These are phyloP conservation scores for Telfairia occidentalis DNA, from an alignment of 331 rosid genomes.

Conservation along the genomic window DNA sequence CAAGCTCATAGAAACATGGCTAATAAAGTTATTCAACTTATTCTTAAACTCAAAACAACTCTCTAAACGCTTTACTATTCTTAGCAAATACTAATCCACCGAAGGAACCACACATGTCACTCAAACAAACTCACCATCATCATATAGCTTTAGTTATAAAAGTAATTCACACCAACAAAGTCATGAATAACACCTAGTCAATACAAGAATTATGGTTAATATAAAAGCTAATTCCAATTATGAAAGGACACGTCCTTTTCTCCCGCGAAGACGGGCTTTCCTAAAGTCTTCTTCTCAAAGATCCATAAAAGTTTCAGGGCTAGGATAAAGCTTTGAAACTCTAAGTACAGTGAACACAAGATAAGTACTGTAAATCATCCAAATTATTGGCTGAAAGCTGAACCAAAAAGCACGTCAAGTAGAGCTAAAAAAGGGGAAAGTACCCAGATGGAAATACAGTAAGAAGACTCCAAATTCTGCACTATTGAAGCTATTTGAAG, in stretches of 20 bases:
- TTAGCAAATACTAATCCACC: neutral
- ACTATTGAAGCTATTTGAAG: neutral
- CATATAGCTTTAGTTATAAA: neutral
- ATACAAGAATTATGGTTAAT: neutral
- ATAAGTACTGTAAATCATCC: neutral
- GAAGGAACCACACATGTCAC: neutral
- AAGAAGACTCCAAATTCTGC: neutral
- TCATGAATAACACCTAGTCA: neutral
- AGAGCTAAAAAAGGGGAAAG: neutral
- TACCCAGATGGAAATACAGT: slow-evolving; percentile 1
- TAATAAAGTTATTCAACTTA: neutral
- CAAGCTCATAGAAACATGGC: neutral
- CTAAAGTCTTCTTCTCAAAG: neutral
- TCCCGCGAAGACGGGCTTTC: neutral
- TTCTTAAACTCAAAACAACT: neutral
- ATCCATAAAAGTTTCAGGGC: neutral
- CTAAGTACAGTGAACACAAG: neutral
- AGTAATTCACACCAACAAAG: neutral
- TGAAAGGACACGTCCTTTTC: neutral
- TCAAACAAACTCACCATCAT: neutral
- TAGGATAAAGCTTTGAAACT: neutral
- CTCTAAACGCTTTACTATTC: neutral
- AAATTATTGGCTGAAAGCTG: neutral
- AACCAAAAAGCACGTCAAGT: neutral
- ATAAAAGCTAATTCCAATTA: neutral